Conservation (phyloP, 495 filamentous ascomycete species). For the Neurospora tetrasperma region DNA sequence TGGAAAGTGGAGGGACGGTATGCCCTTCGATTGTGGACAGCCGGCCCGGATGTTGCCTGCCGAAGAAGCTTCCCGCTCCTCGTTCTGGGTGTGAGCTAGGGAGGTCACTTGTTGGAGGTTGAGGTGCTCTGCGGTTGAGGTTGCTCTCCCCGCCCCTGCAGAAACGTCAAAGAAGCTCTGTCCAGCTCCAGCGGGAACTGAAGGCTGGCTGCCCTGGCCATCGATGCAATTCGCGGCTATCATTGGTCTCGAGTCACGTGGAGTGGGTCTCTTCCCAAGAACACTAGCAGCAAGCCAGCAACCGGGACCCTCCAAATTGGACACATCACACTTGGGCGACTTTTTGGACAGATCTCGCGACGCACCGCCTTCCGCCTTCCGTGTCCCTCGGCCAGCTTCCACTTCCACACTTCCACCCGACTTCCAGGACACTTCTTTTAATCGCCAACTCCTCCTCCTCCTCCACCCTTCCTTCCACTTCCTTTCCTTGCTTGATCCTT, state of each 20-base stretch:
- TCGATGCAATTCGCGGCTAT: background rate
- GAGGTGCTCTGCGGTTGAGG: too few species aligned
- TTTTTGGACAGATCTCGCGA: conserved; percentile 41
- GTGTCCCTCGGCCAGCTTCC: conserved; percentile 17
- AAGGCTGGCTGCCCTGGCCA: background rate
- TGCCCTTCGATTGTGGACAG: background rate
- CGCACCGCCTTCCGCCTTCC: conserved; percentile 26
- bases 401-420: conserved; percentile 2
- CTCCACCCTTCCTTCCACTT: conserved; percentile 6
- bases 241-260: conserved; percentile 19
- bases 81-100: background rate
- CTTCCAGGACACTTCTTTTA: background rate
- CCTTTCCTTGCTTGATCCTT: conserved; percentile 14
- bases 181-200: background rate
- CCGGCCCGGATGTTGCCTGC: background rate
- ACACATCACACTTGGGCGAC: conserved; percentile 38
- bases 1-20: background rate
- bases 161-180: background rate
- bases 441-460: conserved; percentile 1
- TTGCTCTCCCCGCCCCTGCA: background rate
- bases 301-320: conserved; percentile 30
- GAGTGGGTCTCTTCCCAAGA: conserved; percentile 21
- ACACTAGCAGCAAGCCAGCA: background rate
- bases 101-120: too few species aligned
- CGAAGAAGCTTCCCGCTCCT: background rate